Conservation (phyloP, 495 filamentous ascomycete genomes). For the Umbilicaria muhlenbergii region DNA sequence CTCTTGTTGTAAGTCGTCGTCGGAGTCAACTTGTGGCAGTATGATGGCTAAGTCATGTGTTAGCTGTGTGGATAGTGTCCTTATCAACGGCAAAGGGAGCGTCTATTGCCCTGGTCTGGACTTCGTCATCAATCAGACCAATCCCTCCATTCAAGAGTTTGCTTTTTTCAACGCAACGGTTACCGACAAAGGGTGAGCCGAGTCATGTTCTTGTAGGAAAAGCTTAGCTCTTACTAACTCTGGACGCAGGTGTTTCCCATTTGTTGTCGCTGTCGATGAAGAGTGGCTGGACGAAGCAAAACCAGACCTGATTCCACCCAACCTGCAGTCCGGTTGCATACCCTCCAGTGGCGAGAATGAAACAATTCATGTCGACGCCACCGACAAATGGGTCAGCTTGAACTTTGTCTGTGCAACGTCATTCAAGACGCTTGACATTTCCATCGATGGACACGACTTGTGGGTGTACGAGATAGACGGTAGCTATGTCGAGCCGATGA, state of each 20-base stretch:
- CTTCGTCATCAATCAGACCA: slow-evolving; percentile 21
- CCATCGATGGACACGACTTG: slow-evolving; percentile 25
- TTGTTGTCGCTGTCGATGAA: slow-evolving; percentile 18
- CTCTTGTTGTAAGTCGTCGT: slow-evolving; percentile 21
- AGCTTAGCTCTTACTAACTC: not conserved
- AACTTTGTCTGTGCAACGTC: slow-evolving; percentile 30
- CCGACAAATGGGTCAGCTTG: slow-evolving; percentile 27
- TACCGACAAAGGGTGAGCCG: slow-evolving; percentile 33
- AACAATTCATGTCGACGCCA: slow-evolving; percentile 21
- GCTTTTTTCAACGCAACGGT: slow-evolving; percentile 21
- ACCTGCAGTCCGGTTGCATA: slow-evolving; percentile 23
- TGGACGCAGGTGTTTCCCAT: slow-evolving; percentile 16
- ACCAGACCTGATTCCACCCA: slow-evolving; percentile 20
- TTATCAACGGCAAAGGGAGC: slow-evolving; percentile 38
- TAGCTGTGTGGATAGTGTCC: slow-evolving; percentile 30
- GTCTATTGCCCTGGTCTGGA: slow-evolving; percentile 29
- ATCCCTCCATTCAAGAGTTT: slow-evolving; percentile 13
- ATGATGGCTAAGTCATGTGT: not conserved
- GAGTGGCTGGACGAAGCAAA: slow-evolving; percentile 14
- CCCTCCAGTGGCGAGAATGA: slow-evolving; percentile 23
- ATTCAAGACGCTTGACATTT: slow-evolving; percentile 22
- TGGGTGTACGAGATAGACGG: slow-evolving; percentile 29
- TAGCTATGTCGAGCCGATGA: slow-evolving; percentile 21
- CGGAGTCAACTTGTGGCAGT: not conserved
- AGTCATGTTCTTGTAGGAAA: not conserved